phyloP scores from a whole-genome alignment of 345 rosid genomes.

The Bretschneidera sinensis region DNA sequence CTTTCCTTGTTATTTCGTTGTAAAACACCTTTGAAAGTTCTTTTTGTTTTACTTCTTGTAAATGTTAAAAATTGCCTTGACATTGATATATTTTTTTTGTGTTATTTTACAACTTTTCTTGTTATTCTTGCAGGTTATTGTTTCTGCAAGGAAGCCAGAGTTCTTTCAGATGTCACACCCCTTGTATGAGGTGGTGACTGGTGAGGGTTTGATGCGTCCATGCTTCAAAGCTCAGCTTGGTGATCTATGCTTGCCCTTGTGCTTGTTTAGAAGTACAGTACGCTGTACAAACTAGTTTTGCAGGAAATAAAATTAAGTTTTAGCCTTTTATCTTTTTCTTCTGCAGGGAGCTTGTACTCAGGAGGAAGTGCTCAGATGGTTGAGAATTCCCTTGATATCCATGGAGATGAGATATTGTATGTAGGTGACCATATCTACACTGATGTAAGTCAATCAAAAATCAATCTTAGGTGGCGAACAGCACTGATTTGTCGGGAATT shows the following conservation, averaged over 20 bases:
- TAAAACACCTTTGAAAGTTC: too few relatives aligned
- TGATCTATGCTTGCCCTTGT: slow-evolving; percentile 23
- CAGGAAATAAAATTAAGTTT: not conserved
- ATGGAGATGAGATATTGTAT: slow-evolving; percentile 93
- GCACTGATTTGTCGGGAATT: slow-evolving; percentile 89
- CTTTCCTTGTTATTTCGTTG: too few relatives aligned
- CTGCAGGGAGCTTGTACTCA: slow-evolving; percentile 75
- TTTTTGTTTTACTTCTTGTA: not conserved
- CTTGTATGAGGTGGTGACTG: slow-evolving; percentile 87
- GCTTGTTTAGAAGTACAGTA: slow-evolving; percentile 3
- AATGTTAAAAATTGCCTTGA: not conserved
- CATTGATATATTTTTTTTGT: not conserved
- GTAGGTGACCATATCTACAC: slow-evolving; percentile 98
- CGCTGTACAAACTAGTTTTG: not conserved
- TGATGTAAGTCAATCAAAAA: slow-evolving; percentile 92
- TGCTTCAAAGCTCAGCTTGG: slow-evolving; percentile 90
- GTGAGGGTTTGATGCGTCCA: slow-evolving; percentile 94
- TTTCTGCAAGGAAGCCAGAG: slow-evolving; percentile 97
- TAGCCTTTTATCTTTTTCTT: slow-evolving; percentile 16
- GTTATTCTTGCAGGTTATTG: slow-evolving; percentile 55
- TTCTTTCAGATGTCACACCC: slow-evolving; percentile 99
- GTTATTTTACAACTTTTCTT: too few relatives aligned
- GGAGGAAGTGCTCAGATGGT: slow-evolving; percentile 98
- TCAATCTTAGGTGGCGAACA: slow-evolving; percentile 92
- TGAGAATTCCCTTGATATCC: slow-evolving; percentile 76